Base-by-base conservation (phyloP, 148 eudicot genomes). In the Spergularia bocconei region DNA sequence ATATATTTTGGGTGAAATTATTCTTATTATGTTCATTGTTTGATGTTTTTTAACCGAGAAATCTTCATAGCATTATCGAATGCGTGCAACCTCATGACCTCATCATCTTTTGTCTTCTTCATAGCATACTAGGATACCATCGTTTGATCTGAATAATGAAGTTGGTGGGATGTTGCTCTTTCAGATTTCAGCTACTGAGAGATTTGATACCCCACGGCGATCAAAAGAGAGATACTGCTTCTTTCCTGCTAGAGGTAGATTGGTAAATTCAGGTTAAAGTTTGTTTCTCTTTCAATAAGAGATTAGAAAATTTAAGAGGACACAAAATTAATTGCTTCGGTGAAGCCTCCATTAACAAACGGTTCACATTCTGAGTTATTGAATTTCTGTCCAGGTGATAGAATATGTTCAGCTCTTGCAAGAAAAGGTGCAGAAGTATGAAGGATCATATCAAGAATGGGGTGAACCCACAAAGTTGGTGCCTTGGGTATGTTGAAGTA, bases 191-290 rank as follows among this genome's bases (percentile, higher is more conserved):
- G 84, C 75, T 90, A 71, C 77, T 93, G 77, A 84, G 97, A 84
- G 91, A 91, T 51, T 82, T 93, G 79, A 86, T 91, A 73, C 98
- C 98, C 62, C 83, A 89, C 59, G 87, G 93, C 73, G 98, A 93
- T 85, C 97, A 91, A 67, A 93, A 93, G 83, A 85, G 91, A 86
- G 98, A 93, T 75, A 93, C 98, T 33, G 94, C 98, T 79, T 91
- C 98, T 33, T 91, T 93, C 66, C 79, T 93, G 19, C 79, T 91
- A 73, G 98, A 93, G 98, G 98, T 93, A 81, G 23, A 50, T 41
- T 47, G n/a, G 25, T 54, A 15, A 9, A 25, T 72, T 58, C 51
- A 33, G 48, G 11, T 65, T 39, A 39, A 6, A 7, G 4, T 19
- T 55, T 15, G 4, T 2, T 69, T 21, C 29, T 57, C 39, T 56